phyloP scores from a whole-genome alignment of 176 grass and related monocot genomes.

The Bothriochloa decipiens region DNA sequence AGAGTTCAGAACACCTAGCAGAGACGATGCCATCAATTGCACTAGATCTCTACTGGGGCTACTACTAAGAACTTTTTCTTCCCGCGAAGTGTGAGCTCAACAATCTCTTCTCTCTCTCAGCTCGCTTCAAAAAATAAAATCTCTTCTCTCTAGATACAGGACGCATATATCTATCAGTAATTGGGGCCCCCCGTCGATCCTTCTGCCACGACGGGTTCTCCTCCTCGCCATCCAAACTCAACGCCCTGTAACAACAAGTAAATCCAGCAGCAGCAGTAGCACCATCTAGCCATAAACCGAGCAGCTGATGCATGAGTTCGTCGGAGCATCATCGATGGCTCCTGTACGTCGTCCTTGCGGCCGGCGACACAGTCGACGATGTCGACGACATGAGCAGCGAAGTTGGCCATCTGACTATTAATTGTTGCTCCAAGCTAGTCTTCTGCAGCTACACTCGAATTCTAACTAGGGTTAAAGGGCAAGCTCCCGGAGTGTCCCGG shows the following conservation, averaged over 20 bases:
- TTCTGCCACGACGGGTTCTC: not conserved
- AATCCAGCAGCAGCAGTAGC: not conserved
- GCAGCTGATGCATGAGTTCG: not conserved
- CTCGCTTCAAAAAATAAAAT: not conserved
- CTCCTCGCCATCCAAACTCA: not conserved
- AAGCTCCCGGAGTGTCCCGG: not conserved
- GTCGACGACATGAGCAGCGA: slow-evolving; percentile 37
- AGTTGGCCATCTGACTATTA: slow-evolving; percentile 31
- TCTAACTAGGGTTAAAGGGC: not conserved
- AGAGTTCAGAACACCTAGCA: no score
- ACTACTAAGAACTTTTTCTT: no score
- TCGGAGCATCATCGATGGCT: not conserved
- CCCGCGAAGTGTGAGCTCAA: no score
- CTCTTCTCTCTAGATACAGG: not conserved
- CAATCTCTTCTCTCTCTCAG: not conserved
- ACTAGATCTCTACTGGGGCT: no score
- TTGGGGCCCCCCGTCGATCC: not conserved
- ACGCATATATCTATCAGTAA: not conserved
- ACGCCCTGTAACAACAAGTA: not conserved
- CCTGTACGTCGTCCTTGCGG: slow-evolving; percentile 4
- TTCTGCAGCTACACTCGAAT: not conserved
- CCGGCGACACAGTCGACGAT: slow-evolving; percentile 16
- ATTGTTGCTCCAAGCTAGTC: no score
- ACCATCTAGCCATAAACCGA: not conserved
- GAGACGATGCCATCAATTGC: no score